A percentile compares a stretch with the other conserved stretches of the same genome.
Conservation (phyloP, 345 rosid species). For the Leavenworthia alabamica region DNA sequence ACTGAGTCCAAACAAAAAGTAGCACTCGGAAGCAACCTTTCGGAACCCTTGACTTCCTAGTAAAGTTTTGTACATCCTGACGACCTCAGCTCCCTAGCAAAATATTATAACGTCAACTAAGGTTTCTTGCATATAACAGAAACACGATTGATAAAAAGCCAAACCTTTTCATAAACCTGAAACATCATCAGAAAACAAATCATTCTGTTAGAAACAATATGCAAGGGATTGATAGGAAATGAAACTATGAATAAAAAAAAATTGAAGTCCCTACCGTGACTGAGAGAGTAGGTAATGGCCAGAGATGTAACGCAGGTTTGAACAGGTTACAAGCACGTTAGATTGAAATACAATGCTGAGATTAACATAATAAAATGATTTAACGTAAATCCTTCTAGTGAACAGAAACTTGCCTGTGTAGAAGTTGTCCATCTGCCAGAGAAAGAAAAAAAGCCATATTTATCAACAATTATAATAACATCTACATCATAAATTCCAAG, state of each 20-base stretch:
- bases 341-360: conserved; percentile 4
- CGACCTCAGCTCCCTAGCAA: conserved; percentile 96
- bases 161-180: conserved; percentile 95
- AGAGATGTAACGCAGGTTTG: conserved; percentile 27
- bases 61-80: conserved; percentile 99
- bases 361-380: neutral
- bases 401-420: conserved; percentile 70
- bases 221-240: conserved; percentile 4
- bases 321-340: conserved; percentile 21
- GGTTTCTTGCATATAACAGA: conserved; percentile 1
- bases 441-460: conserved; percentile 11
- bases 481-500: neutral
- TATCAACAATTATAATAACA: conserved; percentile 11
- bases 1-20: neutral
- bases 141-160: conserved; percentile 12
- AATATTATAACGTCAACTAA: conserved; percentile 16
- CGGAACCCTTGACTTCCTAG: conserved; percentile 86
- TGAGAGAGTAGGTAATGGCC: conserved; percentile 39
- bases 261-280: conserved; percentile 60
- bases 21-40: conserved; percentile 45
- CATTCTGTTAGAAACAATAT: conserved; percentile 19
- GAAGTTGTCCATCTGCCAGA: conserved; percentile 92
- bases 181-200: conserved; percentile 22
- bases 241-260: neutral
- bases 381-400: neutral